Evolutionary conservation across 306 rosid genomes (phyloP), one percentile per base, ranked within the genome.

Genomic region (Rosa persica): DNA sequence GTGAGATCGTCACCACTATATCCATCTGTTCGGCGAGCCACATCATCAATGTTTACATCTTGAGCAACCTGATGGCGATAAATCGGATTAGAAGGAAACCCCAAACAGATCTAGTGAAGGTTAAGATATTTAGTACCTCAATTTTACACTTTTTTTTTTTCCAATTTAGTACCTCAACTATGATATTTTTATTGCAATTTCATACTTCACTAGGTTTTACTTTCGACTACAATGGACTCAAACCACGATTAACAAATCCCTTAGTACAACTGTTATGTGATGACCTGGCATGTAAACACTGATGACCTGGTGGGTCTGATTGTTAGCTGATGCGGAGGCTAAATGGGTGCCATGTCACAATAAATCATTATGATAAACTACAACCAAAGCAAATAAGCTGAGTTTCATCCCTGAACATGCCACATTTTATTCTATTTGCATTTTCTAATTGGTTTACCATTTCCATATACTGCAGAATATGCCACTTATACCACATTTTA

Each of bases 1-100:
- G 99, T 96, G 67, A 96, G 91, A 87, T 96, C 99, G 48, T 96
- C 99, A 79, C 99, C 99, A 90, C 98, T 96, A 57, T 96, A 93
- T 71, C 97, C 99, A 1, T 93, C 98, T 23, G 99, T 90, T 52
- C 92, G 93, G 60, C 96, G 93, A 87, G 99, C 99, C 79, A 96
- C 99, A 0, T 90, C 97, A 71, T 95, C 97, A 47, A 96, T 85
- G 84, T 96, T 78, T 55, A 93, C 96, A 76, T 93, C 99, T 8
- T 85, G 47, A 38, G 97, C 90, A 81, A 96, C 99, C 97, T 93
- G 85, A 80, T 78, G 67, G 76, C 74, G 72, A 83, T 42, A 80
- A 42, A 67, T 60, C 55, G 27, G 6, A 74, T 76, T 54, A 36
- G 52, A 23, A 47, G 30, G 13, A 73, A 25, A 6, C 51, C 36